Evolutionary conservation across 1,284 basidiomycete genomes (phyloP).

Genomic region (Moesziomyces parantarcticus): DNA sequence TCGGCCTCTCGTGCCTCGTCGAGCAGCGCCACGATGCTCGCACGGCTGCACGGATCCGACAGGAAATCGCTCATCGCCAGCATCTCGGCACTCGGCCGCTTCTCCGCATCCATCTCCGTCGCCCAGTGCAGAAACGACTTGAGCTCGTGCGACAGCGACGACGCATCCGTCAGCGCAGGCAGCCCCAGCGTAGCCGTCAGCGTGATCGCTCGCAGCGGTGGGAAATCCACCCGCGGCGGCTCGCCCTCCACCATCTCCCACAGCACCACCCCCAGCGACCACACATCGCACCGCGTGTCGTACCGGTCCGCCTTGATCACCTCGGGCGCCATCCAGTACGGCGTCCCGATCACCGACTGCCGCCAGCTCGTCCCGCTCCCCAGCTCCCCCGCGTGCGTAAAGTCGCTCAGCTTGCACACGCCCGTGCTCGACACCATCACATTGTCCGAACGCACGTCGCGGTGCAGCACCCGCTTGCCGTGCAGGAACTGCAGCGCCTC

Average conservation of each 20-base stretch:
- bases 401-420: slow-evolving; percentile 55
- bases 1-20: slow-evolving; percentile 35
- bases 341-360: slow-evolving; percentile 56
- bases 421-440: slow-evolving; percentile 52
- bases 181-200: slow-evolving; percentile 56
- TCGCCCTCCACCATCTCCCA: slow-evolving; percentile 62
- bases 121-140: slow-evolving; percentile 58
- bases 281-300: slow-evolving; percentile 54
- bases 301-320: slow-evolving; percentile 56
- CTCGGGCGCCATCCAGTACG: slow-evolving; percentile 65
- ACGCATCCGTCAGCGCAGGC: slow-evolving; percentile 39
- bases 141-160: slow-evolving; percentile 46
- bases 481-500: slow-evolving; percentile 54
- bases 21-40: slow-evolving; percentile 38
- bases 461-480: slow-evolving; percentile 44
- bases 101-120: slow-evolving; percentile 55
- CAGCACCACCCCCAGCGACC: slow-evolving; percentile 57
- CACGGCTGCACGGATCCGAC: slow-evolving; percentile 40
- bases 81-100: slow-evolving; percentile 53
- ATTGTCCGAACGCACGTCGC: slow-evolving; percentile 58
- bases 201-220: slow-evolving; percentile 56
- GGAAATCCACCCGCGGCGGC: slow-evolving; percentile 60
- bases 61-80: slow-evolving; percentile 53
- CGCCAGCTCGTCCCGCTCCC: slow-evolving; percentile 16
- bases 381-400: slow-evolving; percentile 55